phyloP scores from a whole-genome alignment of 495 filamentous ascomycete species.

The Aspergillus carlsbadensis region DNA sequence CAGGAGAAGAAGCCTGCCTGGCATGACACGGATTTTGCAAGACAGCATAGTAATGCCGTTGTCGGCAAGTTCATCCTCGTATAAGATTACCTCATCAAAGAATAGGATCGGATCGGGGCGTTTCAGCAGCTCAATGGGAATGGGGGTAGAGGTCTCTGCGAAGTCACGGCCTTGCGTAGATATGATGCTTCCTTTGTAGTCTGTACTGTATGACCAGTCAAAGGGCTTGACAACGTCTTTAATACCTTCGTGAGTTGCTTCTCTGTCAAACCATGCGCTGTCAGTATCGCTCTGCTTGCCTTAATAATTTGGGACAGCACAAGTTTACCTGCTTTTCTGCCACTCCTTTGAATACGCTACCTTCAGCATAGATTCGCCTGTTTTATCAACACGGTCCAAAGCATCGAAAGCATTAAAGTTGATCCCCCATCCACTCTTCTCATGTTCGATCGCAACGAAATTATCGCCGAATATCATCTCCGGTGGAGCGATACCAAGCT shows the following conservation, averaged over 20 bases:
- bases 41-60: constrained; percentile 89
- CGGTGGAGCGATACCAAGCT: constrained; percentile 80
- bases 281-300: background rate
- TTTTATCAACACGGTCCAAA: constrained; percentile 89
- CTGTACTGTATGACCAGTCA: constrained; percentile 95
- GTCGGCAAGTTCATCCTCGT: constrained; percentile 96
- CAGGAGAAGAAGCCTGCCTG: constrained; percentile 76
- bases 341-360: constrained; percentile 91
- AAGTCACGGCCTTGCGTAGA: constrained; percentile 39
- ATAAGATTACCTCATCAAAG: constrained; percentile 91
- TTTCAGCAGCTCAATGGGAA: constrained; percentile 81
- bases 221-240: constrained; percentile 93
- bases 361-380: constrained; percentile 81
- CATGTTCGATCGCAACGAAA: constrained; percentile 68
- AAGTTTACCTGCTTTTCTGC: constrained; percentile 68
- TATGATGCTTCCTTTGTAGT: constrained; percentile 68
- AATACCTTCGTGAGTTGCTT: constrained; percentile 82
- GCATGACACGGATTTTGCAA: constrained; percentile 91
- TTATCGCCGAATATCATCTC: constrained; percentile 99
- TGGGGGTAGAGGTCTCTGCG: constrained; percentile 52
- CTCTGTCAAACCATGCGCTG: constrained; percentile 48
- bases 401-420: constrained; percentile 83
- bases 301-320: background rate
- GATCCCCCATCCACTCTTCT: constrained; percentile 67
- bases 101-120: constrained; percentile 90